These are phyloP conservation scores for Nitzschia inconspicua DNA, from an alignment of 108 stramenopile genomes.

Conservation along the genomic window DNA sequence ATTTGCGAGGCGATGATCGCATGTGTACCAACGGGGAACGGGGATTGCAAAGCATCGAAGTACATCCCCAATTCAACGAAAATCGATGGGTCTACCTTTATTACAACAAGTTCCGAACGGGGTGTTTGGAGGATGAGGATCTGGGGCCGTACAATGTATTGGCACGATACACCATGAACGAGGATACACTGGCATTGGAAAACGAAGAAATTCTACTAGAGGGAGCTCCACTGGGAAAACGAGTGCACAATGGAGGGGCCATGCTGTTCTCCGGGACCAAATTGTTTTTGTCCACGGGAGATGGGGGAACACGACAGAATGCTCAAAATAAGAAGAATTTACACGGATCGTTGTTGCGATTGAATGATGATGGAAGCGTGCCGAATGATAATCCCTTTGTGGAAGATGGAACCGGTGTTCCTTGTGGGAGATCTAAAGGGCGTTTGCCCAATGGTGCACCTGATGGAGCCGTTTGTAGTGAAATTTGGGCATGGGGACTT, in stretches of 20 bases:
- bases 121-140: not conserved
- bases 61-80: constrained; percentile 18
- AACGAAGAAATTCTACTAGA: constrained; percentile 13
- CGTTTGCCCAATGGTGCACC: not conserved
- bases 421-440: not conserved
- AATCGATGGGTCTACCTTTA: constrained; percentile 22
- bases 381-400: constrained; percentile 33
- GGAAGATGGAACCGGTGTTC: not conserved
- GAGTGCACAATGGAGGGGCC: constrained; percentile 24
- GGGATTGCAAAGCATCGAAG: constrained; percentile 17
- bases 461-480: constrained; percentile 2
- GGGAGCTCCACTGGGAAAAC: not conserved
- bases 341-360: constrained; percentile 18
- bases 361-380: constrained; percentile 23
- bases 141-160: constrained; percentile 20
- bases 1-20: not conserved
- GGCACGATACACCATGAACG: constrained; percentile 19
- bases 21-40: constrained; percentile 35
- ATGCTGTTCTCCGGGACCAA: constrained; percentile 36
- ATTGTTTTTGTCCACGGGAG: constrained; percentile 26
- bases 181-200: constrained; percentile 8
- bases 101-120: constrained; percentile 6
- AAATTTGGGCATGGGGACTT: constrained; percentile 29
- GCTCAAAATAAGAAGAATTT: constrained; percentile 7
- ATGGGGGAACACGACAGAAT: not conserved